Evolutionary conservation across 441 rosid species (phyloP), one percentile per base, ranked within the genome.

Genomic region (Biscutella auriculata): DNA sequence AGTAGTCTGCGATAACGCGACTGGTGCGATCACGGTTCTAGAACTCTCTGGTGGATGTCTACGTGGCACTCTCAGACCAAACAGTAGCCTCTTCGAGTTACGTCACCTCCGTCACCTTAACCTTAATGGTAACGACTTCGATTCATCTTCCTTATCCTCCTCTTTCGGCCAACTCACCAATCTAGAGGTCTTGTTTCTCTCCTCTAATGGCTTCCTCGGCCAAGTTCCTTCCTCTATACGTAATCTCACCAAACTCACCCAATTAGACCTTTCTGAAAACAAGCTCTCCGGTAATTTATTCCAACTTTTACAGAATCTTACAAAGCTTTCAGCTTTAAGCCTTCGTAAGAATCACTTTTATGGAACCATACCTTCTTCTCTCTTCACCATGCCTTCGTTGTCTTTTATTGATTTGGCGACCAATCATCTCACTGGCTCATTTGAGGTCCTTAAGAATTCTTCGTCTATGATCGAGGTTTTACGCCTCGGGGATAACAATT

Each of bases 11-110:
- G 53, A 57, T 44, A 57, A 44, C 52, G 2, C 23, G 21, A 57
- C 63, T 3, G 63, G 63, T 33, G 29, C 19, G 2, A 32, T 57
- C 32, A 32, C 25, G 14, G 12, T 12, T 32, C 63, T 57, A 5
- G 8, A 12, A 21, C 43, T 57, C 14, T 40, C 60, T 2, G 27
- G 37, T 40, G 60, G 60, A 27, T 55, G 63, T 32, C 3, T 57
- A 30, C 41, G 53, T 44, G 63, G 63, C 23, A 57, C 53, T 9
- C 42, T 57, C 21, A 43, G 52, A 19, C 6, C 40, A 1, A 64
- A 55, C 16, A 64, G 68, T 37, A 46, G 62, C 19, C 68, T 64
- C 6, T 64, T 64, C 30, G 48, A 44, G 62, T 0, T 64, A 10
- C 19, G 32, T 33, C 48, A 64, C 13, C 68, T 64, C 16, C 56